A percentile compares a stretch with the other conserved stretches of the same genome.
Evolutionary conservation across 495 filamentous ascomycete genomes (phyloP).

Genomic region (Daldinia concentrica): DNA sequence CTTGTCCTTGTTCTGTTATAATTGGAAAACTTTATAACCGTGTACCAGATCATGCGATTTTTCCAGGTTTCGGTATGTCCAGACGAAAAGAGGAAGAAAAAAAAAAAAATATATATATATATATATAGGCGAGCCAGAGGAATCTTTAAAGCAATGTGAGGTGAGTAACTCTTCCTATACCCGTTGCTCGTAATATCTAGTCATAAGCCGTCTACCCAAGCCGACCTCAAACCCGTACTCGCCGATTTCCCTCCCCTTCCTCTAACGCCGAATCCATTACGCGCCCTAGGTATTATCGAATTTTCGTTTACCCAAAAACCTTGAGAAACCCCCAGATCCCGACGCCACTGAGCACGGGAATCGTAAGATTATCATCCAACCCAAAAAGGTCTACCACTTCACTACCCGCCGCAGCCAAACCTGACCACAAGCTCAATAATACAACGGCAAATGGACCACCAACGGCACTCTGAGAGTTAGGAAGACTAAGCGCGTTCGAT

Average conservation of each 20-base stretch:
- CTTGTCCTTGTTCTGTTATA: slow-evolving; percentile 9
- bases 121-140: slow-evolving; percentile 18
- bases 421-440: slow-evolving; percentile 86
- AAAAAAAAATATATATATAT: too few species aligned
- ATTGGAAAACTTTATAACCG: slow-evolving; percentile 7
- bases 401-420: slow-evolving; percentile 83
- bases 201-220: slow-evolving; percentile 35
- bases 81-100: not conserved
- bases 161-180: slow-evolving; percentile 28
- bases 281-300: slow-evolving; percentile 19
- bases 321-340: slow-evolving; percentile 95
- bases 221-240: slow-evolving; percentile 10
- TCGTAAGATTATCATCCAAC: slow-evolving; percentile 97
- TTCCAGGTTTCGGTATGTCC: slow-evolving; percentile 11
- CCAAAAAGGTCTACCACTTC: slow-evolving; percentile 91
- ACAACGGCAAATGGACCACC: slow-evolving; percentile 80
- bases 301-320: slow-evolving; percentile 72
- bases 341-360: slow-evolving; percentile 87
- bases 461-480: slow-evolving; percentile 57
- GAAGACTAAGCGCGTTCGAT: slow-evolving; percentile 60
- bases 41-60: slow-evolving; percentile 20
- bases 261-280: slow-evolving; percentile 34
- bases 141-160: slow-evolving; percentile 23
- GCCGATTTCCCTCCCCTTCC: slow-evolving; percentile 7
- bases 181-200: slow-evolving; percentile 28